Evolutionary conservation across 225 moss, liverwort and hornwort species (phyloP).

Genomic region (Lunularia cruciata): DNA sequence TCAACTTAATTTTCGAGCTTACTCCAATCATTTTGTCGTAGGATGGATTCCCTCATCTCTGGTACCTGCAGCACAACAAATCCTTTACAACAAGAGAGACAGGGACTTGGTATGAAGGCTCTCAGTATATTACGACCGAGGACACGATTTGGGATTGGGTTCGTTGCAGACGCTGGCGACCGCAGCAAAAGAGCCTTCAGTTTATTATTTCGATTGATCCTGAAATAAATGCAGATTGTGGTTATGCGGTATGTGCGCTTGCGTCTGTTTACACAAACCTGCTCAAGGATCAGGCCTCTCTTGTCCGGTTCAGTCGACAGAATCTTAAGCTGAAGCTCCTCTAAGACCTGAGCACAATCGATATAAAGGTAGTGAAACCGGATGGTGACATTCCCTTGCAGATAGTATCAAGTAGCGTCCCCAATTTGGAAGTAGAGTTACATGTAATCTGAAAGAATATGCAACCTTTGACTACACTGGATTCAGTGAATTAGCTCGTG

Average conservation of each 20-base stretch:
- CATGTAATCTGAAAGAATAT: too few species aligned
- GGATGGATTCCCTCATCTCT: slow-evolving; percentile 56
- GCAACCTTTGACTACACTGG: too few species aligned
- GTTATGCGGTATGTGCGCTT: too few species aligned
- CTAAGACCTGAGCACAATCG: slow-evolving; percentile 54
- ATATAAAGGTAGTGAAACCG: too few species aligned
- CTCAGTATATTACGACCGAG: background rate
- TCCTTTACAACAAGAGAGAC: background rate
- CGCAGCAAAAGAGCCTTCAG: too few species aligned
- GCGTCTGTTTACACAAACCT: too few species aligned
- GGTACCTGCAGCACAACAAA: slow-evolving; percentile 48
- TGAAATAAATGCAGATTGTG: too few species aligned
- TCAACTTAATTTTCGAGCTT: slow-evolving; percentile 19
- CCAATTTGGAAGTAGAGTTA: too few species aligned
- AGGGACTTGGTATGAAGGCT: background rate
- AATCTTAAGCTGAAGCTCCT: slow-evolving; percentile 59
- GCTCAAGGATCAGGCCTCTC: slow-evolving; percentile 64
- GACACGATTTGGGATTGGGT: background rate
- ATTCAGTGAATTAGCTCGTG: too few species aligned
- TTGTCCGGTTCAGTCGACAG: slow-evolving; percentile 46
- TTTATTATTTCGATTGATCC: too few species aligned
- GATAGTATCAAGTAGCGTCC: too few species aligned
- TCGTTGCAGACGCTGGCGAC: background rate
- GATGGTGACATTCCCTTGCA: too few species aligned
- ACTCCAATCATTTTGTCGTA: slow-evolving; percentile 60